Evolutionary conservation across 2,329 filamentous ascomycete species (phyloP).

Genomic region (Beauveria sp.): DNA sequence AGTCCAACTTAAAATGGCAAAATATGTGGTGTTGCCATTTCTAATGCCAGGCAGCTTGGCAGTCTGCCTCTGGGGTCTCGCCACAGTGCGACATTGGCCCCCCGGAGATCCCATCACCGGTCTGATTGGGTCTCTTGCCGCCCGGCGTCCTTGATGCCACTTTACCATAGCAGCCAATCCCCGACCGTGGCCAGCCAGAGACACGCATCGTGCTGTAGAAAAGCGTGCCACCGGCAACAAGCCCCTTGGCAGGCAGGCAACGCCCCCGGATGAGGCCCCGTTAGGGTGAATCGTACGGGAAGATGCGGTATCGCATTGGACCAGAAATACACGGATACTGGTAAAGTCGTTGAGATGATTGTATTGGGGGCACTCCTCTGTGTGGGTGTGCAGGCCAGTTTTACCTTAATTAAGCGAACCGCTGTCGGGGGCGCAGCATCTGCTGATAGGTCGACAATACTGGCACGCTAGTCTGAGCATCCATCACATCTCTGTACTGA

Average conservation of each 20-base stretch:
- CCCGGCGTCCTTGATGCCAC: constrained; percentile 2
- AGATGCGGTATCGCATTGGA: background rate
- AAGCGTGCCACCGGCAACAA: background rate
- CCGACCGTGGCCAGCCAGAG: constrained; percentile 1
- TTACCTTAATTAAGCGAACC: background rate
- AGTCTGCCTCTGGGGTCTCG: background rate
- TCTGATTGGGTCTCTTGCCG: constrained; percentile 11
- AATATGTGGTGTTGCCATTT: background rate
- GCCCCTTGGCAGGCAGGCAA: background rate
- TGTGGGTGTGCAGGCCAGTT: background rate
- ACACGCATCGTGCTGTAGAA: background rate
- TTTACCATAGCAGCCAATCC: background rate
- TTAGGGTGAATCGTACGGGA: background rate
- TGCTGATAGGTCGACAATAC: background rate
- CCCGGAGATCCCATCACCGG: background rate
- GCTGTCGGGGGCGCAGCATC: background rate
- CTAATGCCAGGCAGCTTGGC: background rate
- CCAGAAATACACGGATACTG: background rate
- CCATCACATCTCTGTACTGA: background rate
- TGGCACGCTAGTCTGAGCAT: no score
- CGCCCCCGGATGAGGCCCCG: background rate
- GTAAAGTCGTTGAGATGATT: background rate
- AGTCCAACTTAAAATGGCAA: background rate
- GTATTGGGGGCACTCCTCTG: background rate
- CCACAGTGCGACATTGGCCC: background rate